phyloP scores from a whole-genome alignment of 257 asterid genomes.

The Plantago ovata region DNA sequence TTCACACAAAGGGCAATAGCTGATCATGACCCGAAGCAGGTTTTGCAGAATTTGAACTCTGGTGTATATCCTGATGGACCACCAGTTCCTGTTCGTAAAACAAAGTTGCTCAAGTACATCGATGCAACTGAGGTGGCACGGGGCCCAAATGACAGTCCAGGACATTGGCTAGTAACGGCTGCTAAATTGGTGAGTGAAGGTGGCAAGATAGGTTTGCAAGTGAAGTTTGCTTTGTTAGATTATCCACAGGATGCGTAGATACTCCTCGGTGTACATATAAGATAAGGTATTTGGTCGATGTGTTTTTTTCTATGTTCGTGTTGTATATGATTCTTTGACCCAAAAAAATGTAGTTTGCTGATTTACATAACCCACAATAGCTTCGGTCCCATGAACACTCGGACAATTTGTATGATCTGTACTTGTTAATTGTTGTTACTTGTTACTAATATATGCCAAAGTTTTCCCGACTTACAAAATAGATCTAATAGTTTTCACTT shows the following conservation, averaged over 20 bases:
- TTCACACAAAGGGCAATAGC: constrained; percentile 64
- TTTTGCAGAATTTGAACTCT: constrained; percentile 61
- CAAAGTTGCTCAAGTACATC: constrained; percentile 68
- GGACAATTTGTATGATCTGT: too few species aligned
- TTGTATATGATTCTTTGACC: not conserved
- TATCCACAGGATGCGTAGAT: constrained; percentile 42
- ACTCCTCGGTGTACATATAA: constrained; percentile 28
- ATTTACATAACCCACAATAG: too few species aligned
- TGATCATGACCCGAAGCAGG: constrained; percentile 63
- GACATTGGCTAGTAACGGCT: constrained; percentile 97
- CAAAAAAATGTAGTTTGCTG: too few species aligned
- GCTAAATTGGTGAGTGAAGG: constrained; percentile 77
- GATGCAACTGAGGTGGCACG: constrained; percentile 74
- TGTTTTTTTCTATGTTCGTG: not conserved
- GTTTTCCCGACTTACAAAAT: too few species aligned
- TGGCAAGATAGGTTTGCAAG: constrained; percentile 90
- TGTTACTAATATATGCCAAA: too few species aligned
- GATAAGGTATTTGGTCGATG: not conserved
- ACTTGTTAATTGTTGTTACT: too few species aligned
- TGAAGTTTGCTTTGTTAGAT: constrained; percentile 86
- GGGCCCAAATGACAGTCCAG: constrained; percentile 85
- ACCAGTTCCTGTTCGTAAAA: constrained; percentile 70
- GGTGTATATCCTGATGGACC: constrained; percentile 97
- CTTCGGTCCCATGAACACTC: too few species aligned
- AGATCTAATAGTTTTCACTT: too few species aligned